Percentiles rank a stretch among this genome's conserved stretches.
These are phyloP conservation scores for Pseudofabraea citricarpa DNA, from an alignment of 2,329 filamentous ascomycete genomes.

Conservation along the genomic window DNA sequence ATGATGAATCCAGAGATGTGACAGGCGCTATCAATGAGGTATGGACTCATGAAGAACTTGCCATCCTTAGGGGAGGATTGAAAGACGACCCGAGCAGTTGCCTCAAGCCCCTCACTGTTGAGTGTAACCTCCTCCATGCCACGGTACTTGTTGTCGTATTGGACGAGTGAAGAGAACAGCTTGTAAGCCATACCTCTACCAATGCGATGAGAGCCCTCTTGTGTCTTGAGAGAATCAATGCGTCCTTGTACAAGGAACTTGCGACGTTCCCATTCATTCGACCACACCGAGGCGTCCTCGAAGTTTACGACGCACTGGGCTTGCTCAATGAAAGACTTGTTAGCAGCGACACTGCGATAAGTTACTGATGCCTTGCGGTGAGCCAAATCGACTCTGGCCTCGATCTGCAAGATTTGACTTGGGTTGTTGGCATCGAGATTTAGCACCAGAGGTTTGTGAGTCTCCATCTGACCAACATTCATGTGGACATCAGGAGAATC, in stretches of 20 bases:
- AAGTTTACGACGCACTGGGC: conserved; percentile 10
- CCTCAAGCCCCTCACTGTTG: conserved; percentile 38
- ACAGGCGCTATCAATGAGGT: conserved; percentile 52
- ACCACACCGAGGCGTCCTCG: conserved; percentile 5
- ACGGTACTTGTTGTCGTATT: conserved; percentile 46
- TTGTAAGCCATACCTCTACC: conserved; percentile 73
- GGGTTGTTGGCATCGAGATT: conserved; percentile 7
- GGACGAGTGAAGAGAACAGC: conserved; percentile 51
- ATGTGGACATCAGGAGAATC: conserved; percentile 48
- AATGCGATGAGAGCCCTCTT: conserved; percentile 55
- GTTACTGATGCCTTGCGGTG: conserved; percentile 8
- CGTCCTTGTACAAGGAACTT: conserved; percentile 6
- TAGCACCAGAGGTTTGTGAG: conserved; percentile 57
- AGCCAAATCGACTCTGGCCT: conserved; percentile 12
- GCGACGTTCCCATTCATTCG: conserved; percentile 7
- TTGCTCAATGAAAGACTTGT: conserved; percentile 9
- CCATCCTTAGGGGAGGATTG: conserved; percentile 42
- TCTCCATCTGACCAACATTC: conserved; percentile 65
- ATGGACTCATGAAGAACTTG: conserved; percentile 48
- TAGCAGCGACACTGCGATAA: conserved; percentile 10
- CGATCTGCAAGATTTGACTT: conserved; percentile 10
- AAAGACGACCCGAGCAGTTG: conserved; percentile 38
- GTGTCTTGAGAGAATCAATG: conserved; percentile 7
- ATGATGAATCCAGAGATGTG: conserved; percentile 56
- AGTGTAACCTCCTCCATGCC: conserved; percentile 56